Evolutionary conservation across 192 early-diverging fungal genomes (phyloP).

Genomic region (Coemansia sp.): DNA sequence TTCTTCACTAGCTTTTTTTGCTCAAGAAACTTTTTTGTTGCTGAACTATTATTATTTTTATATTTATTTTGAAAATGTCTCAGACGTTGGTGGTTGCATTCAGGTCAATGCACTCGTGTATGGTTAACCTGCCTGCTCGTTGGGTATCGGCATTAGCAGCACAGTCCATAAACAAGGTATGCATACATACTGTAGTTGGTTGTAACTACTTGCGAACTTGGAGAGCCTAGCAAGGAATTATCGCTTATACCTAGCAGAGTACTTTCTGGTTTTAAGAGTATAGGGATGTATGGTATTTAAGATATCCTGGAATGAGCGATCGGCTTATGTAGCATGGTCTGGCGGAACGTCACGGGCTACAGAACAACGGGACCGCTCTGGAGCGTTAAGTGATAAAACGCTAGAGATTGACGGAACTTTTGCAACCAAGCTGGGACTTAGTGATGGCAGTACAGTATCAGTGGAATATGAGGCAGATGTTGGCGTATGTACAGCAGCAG

Average conservation of each 20-base stretch:
- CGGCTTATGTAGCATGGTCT: slow-evolving; percentile 42
- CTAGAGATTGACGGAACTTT: slow-evolving; percentile 74
- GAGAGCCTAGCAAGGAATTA: too few relatives aligned
- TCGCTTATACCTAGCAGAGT: too few relatives aligned
- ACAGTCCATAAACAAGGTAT: slow-evolving; percentile 60
- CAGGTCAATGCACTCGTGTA: slow-evolving; percentile 62
- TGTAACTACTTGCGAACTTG: too few relatives aligned
- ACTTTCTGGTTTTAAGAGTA: not conserved
- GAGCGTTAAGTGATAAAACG: slow-evolving; percentile 13
- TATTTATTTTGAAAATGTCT: slow-evolving; percentile 47
- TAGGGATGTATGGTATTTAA: slow-evolving; percentile 46
- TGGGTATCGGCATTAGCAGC: slow-evolving; percentile 74
- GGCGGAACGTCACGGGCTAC: slow-evolving; percentile 29
- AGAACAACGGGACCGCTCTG: slow-evolving; percentile 19
- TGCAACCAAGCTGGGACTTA: slow-evolving; percentile 63
- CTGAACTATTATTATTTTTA: slow-evolving; percentile 1
- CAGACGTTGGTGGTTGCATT: slow-evolving; percentile 66
- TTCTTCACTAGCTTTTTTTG: not conserved
- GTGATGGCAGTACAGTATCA: slow-evolving; percentile 60
- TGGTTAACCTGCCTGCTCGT: slow-evolving; percentile 70
- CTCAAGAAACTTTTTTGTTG: not conserved
- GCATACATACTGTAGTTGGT: not conserved
- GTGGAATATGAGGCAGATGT: slow-evolving; percentile 62
- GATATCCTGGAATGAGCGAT: slow-evolving; percentile 21
- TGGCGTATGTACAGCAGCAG: slow-evolving; percentile 58